phyloP scores from a whole-genome alignment of 106 monocot species.

The Dendrobium catenatum region DNA sequence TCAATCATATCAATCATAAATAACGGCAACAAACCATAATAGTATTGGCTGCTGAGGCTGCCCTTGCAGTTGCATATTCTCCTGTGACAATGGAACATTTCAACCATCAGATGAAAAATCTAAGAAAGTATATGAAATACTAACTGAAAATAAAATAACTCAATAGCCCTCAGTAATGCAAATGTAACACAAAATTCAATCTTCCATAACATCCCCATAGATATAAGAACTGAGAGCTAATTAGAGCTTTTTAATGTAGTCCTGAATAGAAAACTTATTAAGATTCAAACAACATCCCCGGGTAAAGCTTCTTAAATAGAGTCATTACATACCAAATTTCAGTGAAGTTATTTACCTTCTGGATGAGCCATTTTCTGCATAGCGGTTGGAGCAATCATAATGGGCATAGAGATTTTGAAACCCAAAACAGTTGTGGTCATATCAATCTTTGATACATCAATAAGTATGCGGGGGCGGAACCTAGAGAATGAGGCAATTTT shows the following conservation, averaged over 20 bases:
- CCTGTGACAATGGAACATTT: conserved; percentile 36
- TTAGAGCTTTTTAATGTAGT: background rate
- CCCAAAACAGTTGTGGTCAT: conserved; percentile 69
- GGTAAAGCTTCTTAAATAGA: background rate
- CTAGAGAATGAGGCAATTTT: conserved; percentile 13
- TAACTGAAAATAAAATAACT: background rate
- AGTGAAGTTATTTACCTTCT: conserved; percentile 32
- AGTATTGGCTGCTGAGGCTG: conserved; percentile 79
- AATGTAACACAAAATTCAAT: background rate
- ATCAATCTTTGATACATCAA: conserved; percentile 82
- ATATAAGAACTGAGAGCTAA: background rate
- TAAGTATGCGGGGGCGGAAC: conserved; percentile 78
- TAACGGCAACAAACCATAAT: conserved; percentile 52
- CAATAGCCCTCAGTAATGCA: background rate
- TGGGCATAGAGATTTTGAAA: conserved; percentile 89
- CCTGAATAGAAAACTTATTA: background rate
- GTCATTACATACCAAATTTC: conserved; percentile 1
- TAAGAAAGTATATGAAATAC: background rate
- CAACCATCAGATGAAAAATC: conserved; percentile 5
- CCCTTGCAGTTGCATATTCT: conserved; percentile 89
- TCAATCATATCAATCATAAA: background rate
- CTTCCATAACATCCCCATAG: background rate
- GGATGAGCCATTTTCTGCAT: conserved; percentile 90
- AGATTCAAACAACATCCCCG: too few relatives aligned
- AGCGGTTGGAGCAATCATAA: conserved; percentile 88